Base-by-base conservation (phyloP, 2,329 filamentous ascomycete genomes). In the Aspergillus terreus region DNA sequence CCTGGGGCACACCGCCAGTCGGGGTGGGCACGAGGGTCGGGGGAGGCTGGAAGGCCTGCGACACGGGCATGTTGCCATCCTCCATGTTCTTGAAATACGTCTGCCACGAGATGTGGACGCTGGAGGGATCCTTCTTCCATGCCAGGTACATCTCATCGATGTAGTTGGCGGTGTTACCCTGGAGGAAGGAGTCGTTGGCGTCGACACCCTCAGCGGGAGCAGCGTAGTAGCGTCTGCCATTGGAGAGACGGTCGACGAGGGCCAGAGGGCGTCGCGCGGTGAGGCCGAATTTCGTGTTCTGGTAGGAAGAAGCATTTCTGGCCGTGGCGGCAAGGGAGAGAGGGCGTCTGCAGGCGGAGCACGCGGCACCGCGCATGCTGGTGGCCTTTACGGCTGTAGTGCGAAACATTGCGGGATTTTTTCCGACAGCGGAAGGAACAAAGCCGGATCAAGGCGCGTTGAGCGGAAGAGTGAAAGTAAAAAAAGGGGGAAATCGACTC, bases 11-110 rank as follows among this genome's bases (percentile, higher is more conserved):
- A 62, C 88, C 88, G 56, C 89, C 90, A 42, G 86, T 85, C 47
- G 90, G 87, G 61, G 84, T 83, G 50, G 92, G 90, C 47, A 97
- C 86, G 61, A 99, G 84, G 62, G 88, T 96, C 14, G 94, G 94
- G 44, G 94, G 94, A 60, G 94, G 92, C 60, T 91, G 91, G 80
- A 99, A 99, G 63, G 94, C 94, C 76, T 95, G 89, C 58, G 92
- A 94, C 70, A 95, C 90, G 70, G 92, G 92, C 90, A 99, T 97
- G 68, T 94, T 89, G 72, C 94, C 94, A 61, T 85, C 88, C 80
- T 99, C 94, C 88, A 99, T 96, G 78, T 99, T 99, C 78, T 86
- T 90, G 83, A 99, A 99, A 82, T 99, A 99, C 70, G 95, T 86
- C 78, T 96, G 92, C 94, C 94, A 99, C 72, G 94, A 99, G 65